phyloP scores from a whole-genome alignment of 176 grass and related monocot species.

The Aegilops longissima region DNA sequence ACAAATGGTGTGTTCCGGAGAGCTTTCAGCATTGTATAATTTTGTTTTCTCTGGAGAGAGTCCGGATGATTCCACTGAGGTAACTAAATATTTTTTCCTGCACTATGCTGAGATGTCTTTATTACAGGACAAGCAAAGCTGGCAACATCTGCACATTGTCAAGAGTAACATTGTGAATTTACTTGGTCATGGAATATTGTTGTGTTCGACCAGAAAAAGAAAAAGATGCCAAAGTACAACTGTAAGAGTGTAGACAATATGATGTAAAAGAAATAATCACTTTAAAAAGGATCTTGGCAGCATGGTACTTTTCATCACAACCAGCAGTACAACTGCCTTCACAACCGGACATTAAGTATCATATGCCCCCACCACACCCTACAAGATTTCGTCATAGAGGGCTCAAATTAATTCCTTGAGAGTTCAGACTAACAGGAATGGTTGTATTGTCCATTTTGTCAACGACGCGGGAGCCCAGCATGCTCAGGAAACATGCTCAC shows the following conservation, averaged over 20 bases:
- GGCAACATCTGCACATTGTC: neutral
- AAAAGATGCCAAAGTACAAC: neutral
- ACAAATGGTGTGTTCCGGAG: slow-evolving; percentile 7
- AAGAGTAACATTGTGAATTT: slow-evolving; percentile 10
- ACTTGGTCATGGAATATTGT: neutral
- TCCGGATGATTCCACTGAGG: neutral
- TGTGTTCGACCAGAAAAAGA: neutral
- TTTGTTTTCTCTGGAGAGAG: neutral
- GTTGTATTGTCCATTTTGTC: slow-evolving; percentile 1
- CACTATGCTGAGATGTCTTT: neutral
- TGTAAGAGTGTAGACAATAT: neutral
- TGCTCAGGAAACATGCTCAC: slow-evolving; percentile 6
- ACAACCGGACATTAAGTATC: slow-evolving; percentile 2
- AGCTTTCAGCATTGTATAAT: neutral
- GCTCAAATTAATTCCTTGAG: neutral
- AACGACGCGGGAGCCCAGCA: neutral
- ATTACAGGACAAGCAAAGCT: slow-evolving; percentile 10
- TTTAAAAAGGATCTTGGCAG: neutral
- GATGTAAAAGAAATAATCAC: neutral
- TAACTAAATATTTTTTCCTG: neutral
- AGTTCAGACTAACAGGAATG: neutral
- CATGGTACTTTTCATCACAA: neutral
- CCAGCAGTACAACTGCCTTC: neutral
- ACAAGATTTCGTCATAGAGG: slow-evolving; percentile 7
- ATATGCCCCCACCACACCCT: neutral